phyloP scores from a whole-genome alignment of 441 rosid genomes.

The Populus hybrid region DNA sequence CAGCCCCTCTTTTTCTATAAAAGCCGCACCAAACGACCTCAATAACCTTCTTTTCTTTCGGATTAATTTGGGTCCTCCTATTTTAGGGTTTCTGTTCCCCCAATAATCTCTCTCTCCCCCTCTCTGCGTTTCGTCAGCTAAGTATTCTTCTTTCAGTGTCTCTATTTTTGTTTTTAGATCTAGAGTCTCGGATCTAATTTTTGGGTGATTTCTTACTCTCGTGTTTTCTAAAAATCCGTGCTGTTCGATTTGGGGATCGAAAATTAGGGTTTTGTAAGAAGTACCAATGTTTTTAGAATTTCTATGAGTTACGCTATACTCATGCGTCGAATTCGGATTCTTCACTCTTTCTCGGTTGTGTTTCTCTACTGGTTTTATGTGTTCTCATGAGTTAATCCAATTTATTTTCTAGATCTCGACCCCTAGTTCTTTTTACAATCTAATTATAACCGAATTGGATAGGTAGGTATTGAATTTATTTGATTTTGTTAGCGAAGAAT shows the following conservation, averaged over 20 bases:
- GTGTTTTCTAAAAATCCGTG: neutral
- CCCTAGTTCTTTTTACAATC: neutral
- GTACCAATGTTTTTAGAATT: constrained; percentile 37
- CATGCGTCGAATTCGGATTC: constrained; percentile 71
- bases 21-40: neutral
- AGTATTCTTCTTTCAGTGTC: constrained; percentile 7
- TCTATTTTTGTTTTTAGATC: constrained; percentile 20
- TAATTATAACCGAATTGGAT: neutral
- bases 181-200: constrained; percentile 12
- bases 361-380: constrained; percentile 90
- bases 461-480: neutral
- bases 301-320: constrained; percentile 55
- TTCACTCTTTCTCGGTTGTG: constrained; percentile 91
- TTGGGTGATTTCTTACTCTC: constrained; percentile 9
- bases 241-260: constrained; percentile 3
- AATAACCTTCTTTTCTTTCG: too few species aligned
- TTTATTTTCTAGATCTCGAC: constrained; percentile 12
- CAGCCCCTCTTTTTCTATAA: constrained; percentile 33
- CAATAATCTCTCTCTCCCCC: neutral
- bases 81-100: neutral
- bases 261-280: constrained; percentile 7
- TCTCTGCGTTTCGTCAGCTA: constrained; percentile 9
- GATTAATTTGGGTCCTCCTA: too few species aligned
- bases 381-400: constrained; percentile 51
- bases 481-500: neutral